These are phyloP conservation scores for Populus pruinosa DNA, from an alignment of 345 rosid genomes.

Conservation along the genomic window DNA sequence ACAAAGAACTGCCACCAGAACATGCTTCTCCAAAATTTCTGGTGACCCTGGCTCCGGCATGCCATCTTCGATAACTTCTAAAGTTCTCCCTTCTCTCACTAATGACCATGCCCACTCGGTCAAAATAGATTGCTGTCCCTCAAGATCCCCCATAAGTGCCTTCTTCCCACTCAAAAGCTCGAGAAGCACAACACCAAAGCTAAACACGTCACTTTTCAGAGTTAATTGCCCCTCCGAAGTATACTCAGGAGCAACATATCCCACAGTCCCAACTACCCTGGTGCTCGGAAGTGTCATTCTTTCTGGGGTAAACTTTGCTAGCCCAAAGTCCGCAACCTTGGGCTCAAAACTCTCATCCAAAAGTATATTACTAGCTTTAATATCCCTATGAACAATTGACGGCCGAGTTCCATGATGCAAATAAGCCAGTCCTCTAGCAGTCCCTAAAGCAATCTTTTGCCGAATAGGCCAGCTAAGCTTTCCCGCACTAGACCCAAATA, in stretches of 20 bases:
- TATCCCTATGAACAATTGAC: slow-evolving; percentile 77
- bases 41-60: slow-evolving; percentile 56
- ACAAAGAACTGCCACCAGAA: slow-evolving; percentile 71
- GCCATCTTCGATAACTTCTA: slow-evolving; percentile 77
- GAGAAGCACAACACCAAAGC: slow-evolving; percentile 84
- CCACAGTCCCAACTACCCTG: slow-evolving; percentile 93
- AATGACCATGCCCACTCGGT: slow-evolving; percentile 93
- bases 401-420: slow-evolving; percentile 83
- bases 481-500: slow-evolving; percentile 43
- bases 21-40: slow-evolving; percentile 76
- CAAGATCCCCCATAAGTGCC: slow-evolving; percentile 50
- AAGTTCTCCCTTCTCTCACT: slow-evolving; percentile 54
- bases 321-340: slow-evolving; percentile 86
- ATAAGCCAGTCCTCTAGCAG: slow-evolving; percentile 83
- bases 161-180: slow-evolving; percentile 88
- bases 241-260: slow-evolving; percentile 95
- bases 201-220: slow-evolving; percentile 82
- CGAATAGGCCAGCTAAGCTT: slow-evolving; percentile 77
- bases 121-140: slow-evolving; percentile 58
- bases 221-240: slow-evolving; percentile 87
- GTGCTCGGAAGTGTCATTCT: slow-evolving; percentile 86
- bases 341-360: slow-evolving; percentile 77
- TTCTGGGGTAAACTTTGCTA: slow-evolving; percentile 81
- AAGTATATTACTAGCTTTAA: slow-evolving; percentile 83
- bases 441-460: slow-evolving; percentile 80